Base-by-base conservation (phyloP, 306 rosid genomes). In the Datisca glomerata region DNA sequence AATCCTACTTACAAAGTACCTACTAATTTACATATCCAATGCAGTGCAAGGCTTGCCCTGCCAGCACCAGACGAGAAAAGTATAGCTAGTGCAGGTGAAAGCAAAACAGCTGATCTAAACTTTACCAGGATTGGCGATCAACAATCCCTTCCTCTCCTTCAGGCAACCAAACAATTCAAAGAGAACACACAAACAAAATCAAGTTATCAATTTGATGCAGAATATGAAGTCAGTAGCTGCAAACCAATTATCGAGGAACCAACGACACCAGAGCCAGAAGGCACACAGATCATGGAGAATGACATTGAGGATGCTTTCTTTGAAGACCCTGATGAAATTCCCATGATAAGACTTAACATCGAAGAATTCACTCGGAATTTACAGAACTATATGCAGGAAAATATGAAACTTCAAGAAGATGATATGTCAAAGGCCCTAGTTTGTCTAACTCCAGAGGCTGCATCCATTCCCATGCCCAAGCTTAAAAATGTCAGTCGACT, bases 401-500 rank as follows among this genome's bases (percentile, higher is more conserved):
- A 7, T 7, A 15, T 37, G 45, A 18, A 5, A 3, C 34, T 42
- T 44, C 38, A 37, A 24, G 67, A 51, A 2, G 34, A 14, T 29
- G 46, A 40, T n/a, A 21, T 12, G 43, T 57, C 86, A 32, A 51
- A 37, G 24, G 59, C 73, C 16, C 18, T 75, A 12, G 78, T 78
- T 28, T 11, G 32, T 2, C 12, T 66, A 12, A 28, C 41, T 41
- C 37, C 39, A 15, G 25, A 53, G 41, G 53, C 47, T 7, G 25
- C 64, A 6, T 43, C 41, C 19, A 46, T 21, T 17, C 69, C 46
- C 14, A 7, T 29, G 20, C 72, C 55, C 19, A 70, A 58, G 31
- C n/a, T 75, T 46, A 86, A 86, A 51, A 11, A 29, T 35, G 73
- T 19, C 8, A 49, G 65, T 31, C 78, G 94, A 15, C 57, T 86